Evolutionary conservation across 176 grass and related monocot genomes (phyloP), one percentile per base, ranked within the genome.

Genomic region (Alloteropsis semialata): DNA sequence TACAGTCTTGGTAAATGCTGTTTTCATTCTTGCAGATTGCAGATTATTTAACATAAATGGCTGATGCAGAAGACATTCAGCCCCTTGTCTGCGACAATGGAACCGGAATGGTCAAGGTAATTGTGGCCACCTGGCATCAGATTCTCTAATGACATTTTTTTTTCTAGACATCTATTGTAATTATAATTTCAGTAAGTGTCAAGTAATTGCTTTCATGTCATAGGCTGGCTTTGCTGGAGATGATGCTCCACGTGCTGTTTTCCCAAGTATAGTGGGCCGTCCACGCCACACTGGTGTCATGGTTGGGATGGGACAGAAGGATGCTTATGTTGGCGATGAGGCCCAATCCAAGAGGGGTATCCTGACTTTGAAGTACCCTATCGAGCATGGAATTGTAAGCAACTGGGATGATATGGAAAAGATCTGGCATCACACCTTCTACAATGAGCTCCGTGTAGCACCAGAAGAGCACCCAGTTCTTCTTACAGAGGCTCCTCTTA

Each of bases 321-420:
- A 95, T 84, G 93, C 93, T 80, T 95, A 95, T 69, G 93, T 95
- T 43, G 93, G 93, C 5, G 93, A 95, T 62, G 93, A 95, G 79
- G 93, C 93, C 75, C 93, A 95, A 54, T 95, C 93, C 60, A 95
- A 95, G 82, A 92, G 93, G 84, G 93, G 90, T 90, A 92, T 95
- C 51, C 81, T 95, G 65, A 95, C 93, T 55, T 88, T 95, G 74
- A 95, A 95, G 60, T 95, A 95, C 50, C 93, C 93, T 8, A 95
- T 95, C 4, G 93, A 95, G 48, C 93, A 92, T 21, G 90, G 93
- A 79, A 95, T 95, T 8, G 93, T 95, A 55, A 95, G 93, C 88
- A 95, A 95, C 72, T 95, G 93, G 93, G 93, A 95, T 83, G 93
- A 95, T 39, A 95, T 95, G 93, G 93, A 95, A 45, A 95, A 95